A percentile compares a stretch with the other conserved stretches of the same genome.
phyloP scores from a whole-genome alignment of 1,139 yeast genomes.

The Nakaseomyces delphensis region DNA sequence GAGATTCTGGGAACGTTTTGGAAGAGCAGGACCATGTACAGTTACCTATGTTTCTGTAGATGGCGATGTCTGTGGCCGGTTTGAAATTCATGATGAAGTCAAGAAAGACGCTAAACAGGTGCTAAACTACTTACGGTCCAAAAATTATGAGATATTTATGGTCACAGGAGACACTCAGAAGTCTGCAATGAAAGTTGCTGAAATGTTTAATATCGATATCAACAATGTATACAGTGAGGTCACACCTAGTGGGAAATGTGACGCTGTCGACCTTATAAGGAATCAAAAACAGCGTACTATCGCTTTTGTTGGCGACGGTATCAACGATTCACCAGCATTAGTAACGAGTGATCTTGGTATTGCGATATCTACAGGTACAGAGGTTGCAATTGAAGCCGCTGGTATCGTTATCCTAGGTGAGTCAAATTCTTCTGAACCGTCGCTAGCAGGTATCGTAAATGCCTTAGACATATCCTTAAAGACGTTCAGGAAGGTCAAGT shows the following conservation, averaged over 20 bases:
- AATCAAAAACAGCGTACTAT: conserved; percentile 34
- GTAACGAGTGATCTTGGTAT: conserved; percentile 85
- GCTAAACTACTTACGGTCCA: conserved; percentile 44
- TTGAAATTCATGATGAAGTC: conserved; percentile 62
- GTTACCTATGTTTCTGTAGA: conserved; percentile 43
- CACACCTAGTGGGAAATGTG: conserved; percentile 69
- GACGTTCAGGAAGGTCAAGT: conserved; percentile 67
- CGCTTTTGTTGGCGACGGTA: conserved; percentile 95
- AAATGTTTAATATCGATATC: conserved; percentile 54
- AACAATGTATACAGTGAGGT: conserved; percentile 68
- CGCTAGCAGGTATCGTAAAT: conserved; percentile 57
- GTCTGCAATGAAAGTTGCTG: conserved; percentile 60
- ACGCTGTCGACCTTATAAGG: conserved; percentile 54
- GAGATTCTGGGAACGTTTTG: conserved; percentile 8
- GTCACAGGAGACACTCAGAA: conserved; percentile 77
- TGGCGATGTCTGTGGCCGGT: conserved; percentile 49
- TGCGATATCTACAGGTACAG: conserved; percentile 88
- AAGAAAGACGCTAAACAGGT: conserved; percentile 59
- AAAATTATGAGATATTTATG: conserved; percentile 68
- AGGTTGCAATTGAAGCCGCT: conserved; percentile 92
- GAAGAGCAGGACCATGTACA: conserved; percentile 25
- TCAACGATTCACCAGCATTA: conserved; percentile 92
- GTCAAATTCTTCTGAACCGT: conserved; percentile 26
- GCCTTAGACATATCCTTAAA: conserved; percentile 64
- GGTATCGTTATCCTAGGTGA: conserved; percentile 66